Conservation (phyloP, 164 flowering plant species). For the Magnolia sinica region DNA sequence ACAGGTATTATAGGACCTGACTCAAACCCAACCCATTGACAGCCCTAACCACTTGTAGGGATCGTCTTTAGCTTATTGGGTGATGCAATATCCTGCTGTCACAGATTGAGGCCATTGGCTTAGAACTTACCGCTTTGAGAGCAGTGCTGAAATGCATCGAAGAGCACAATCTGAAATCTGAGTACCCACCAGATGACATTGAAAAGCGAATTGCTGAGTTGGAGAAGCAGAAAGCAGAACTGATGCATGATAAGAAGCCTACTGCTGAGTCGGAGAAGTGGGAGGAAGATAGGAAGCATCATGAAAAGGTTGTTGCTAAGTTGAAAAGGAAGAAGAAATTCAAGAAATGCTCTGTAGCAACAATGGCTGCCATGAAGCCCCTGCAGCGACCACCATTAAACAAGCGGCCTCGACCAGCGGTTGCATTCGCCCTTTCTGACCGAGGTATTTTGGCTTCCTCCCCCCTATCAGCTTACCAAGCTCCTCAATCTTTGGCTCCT, state of each 20-base stretch:
- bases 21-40: too few relatives aligned
- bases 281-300: slow-evolving; percentile 36
- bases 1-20: too few relatives aligned
- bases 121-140: slow-evolving; percentile 41
- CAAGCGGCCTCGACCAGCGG: slow-evolving; percentile 30
- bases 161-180: slow-evolving; percentile 53
- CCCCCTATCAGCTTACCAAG: not conserved
- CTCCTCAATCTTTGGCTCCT: not conserved
- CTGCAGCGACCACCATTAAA: slow-evolving; percentile 27
- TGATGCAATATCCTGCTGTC: too few relatives aligned
- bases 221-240: slow-evolving; percentile 39
- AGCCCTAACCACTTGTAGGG: too few relatives aligned
- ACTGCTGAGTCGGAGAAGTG: slow-evolving; percentile 38
- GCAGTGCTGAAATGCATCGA: slow-evolving; percentile 49
- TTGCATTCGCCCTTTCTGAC: slow-evolving; percentile 25
- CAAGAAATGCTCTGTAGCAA: slow-evolving; percentile 35
- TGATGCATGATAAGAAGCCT: too few relatives aligned
- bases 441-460: slow-evolving; percentile 7
- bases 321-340: slow-evolving; percentile 12
- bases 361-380: slow-evolving; percentile 14
- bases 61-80: too few relatives aligned
- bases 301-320: slow-evolving; percentile 16
- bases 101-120: slow-evolving; percentile 56
- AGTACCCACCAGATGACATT: slow-evolving; percentile 38
- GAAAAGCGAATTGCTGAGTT: slow-evolving; percentile 41